Base-by-base conservation (phyloP, 345 rosid genomes). In the Linum usitatissimum region DNA sequence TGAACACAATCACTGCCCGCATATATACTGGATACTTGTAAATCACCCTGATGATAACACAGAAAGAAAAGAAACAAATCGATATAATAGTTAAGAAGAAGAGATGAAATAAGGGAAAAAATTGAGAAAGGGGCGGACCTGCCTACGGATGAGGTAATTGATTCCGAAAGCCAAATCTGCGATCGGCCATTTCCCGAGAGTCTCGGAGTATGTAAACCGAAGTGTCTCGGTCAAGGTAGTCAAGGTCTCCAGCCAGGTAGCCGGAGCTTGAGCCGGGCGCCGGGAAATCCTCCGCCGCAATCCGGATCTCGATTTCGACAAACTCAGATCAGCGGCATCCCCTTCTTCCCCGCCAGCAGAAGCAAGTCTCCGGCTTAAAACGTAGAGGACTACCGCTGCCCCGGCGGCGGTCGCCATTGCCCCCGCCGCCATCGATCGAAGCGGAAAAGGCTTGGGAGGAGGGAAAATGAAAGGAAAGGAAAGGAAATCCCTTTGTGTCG, bases 141-240 rank as follows among this genome's bases (percentile, higher is more conserved):
- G 59, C 30, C 59, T 20, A 65, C 94, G 83, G 80, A 94, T 80
- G 57, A 94, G 80, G 70, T 83, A 90, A 71, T 90, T 94, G 66
- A 94, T 90, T 64, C 97, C 97, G 65, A 94, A 94, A 57, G 99
- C 99, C 68, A 94, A 78, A 79, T 94, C 96, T 28, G 82, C 95
- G 30, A 94, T 80, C 9, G 99, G 99, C 97, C 99, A 94, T 79
- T 94, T 90, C 5, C 99, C 99, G 28, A 94, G 71, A 59, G 99
- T 94, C 75, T 94, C 97, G 9, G 95, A 84, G 79, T 86, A 94
- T 9, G 95, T 93, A 59, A 90, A 93, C 60, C 92, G 77, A 18
- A 93, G 80, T 30, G 99, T 93, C 77, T 93, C 97, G 12, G 92
- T 80, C 31, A 93, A 53, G 34, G 97, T 93, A 0, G 92, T 72